Evolutionary conservation across 176 grass and related monocot genomes (phyloP), one percentile per base, ranked within the genome.

Genomic region (Typha latifolia): DNA sequence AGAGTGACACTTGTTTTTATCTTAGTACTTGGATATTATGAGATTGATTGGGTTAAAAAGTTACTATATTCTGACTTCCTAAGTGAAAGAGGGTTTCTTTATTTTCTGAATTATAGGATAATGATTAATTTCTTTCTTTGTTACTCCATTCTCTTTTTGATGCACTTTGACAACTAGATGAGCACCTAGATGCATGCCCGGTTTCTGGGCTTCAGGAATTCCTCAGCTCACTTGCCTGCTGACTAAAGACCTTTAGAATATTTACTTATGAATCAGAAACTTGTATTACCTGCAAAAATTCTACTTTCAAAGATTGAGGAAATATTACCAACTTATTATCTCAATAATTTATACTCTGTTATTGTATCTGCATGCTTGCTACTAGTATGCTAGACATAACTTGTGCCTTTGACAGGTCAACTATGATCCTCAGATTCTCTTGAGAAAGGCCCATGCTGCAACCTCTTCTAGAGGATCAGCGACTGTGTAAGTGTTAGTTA

Each of bases 401-500:
- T 48, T 51, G 16, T 12, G 47, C 55, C 51, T 34, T 82, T 68
- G 31, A 23, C 78, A 97, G 93, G 83, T 80, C 63, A 89, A 72
- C 70, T 67, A 63, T 69, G 66, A 92, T 81, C 93, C 93, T 74
- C 93, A 97, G 67, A 74, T 77, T 69, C 88, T 97, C 74, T 78
- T 97, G 56, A 91, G 69, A 74, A 97, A 91, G 71, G 83, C 83
- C 71, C 93, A 97, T 84, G 82, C 83, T 61, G 93, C 93, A 69
- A 97, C 88, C 20, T 76, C 77, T 50, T 89, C 85, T 65, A 19
- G 68, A 72, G 93, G 93, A 61, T 97, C 88, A 67, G 93, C 93
- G 49, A 97, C 93, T 43, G 83, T 82, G 93, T 97, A 80, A 89
- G 82, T 29, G 52, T 69, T 49, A 65, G 49, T 67, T 74, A 48